Evolutionary conservation across 208 protist species (phyloP), one percentile per base, ranked within the genome.

Genomic region (Crithidia mellificae): DNA sequence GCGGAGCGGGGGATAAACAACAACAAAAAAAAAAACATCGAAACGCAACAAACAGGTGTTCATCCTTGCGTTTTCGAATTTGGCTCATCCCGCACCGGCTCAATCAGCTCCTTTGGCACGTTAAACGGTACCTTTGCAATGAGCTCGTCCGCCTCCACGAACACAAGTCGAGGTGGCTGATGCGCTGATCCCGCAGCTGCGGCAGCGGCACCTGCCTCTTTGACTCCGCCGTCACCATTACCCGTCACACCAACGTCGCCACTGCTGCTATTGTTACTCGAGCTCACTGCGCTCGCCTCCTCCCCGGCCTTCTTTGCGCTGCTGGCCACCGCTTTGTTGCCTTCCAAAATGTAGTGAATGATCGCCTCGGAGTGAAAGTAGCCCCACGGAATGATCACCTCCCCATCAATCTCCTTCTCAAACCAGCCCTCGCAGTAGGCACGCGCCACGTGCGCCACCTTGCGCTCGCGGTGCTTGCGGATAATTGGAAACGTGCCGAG

Each of bases 311-410:
- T 19, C 36, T 34, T 27, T 17, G 22, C 63, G 25, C 38, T 25
- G 38, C 20, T 55, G 22, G 52, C 29, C 32, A 43, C 22, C 41
- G 54, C 46, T 22, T 69, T 74, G 64, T 90, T 91, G 39, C 74
- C 73, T 29, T 86, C 80, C n/a, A 89, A 30, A 17, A 96, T 85
- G 68, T 90, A 83, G 62, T 88, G 84, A 6, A 79, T 75, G 49
- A 96, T 96, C n/a, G 81, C 81, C 59, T 90, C 83, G 3, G 80
- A 67, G 75, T 96, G 91, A 63, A 87, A 96, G 72, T 87, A 94
- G 29, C 91, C 91, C 88, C 91, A 96, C 6, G 91, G 91, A 19
- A 96, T 75, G 63, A 96, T 92, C 46, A 96, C 88, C 75, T 96
- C 91, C 27, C 88, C 88, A 44, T 81, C 85, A 19, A 86, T 76